Percentiles rank a stretch among this genome's conserved stretches.
Evolutionary conservation across 1,284 basidiomycete species (phyloP).

Genomic region (Marasmius sp.): DNA sequence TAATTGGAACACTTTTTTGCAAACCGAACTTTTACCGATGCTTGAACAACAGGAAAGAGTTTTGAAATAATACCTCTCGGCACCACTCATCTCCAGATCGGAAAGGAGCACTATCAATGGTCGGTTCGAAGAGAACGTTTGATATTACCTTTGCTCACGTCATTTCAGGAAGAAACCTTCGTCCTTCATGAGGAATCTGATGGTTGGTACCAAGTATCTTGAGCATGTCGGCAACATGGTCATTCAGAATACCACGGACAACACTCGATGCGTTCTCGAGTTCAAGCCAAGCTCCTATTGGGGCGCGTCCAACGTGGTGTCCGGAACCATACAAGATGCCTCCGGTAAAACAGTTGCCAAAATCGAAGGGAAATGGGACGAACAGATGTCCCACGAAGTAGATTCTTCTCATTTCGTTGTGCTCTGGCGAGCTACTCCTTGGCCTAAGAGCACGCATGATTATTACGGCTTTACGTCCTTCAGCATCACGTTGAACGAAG

Average conservation of each 20-base stretch:
- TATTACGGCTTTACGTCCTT: constrained; percentile 85
- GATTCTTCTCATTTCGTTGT: constrained; percentile 71
- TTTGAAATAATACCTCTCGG: constrained; percentile 82
- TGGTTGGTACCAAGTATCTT: constrained; percentile 89
- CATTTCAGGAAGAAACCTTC: constrained; percentile 75
- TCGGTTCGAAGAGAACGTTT: constrained; percentile 27
- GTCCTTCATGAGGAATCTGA: constrained; percentile 85
- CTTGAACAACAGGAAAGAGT: constrained; percentile 62
- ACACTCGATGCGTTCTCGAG: constrained; percentile 64
- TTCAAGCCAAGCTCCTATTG: constrained; percentile 87
- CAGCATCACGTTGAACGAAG: constrained; percentile 81
- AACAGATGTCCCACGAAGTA: constrained; percentile 65
- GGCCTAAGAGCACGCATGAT: constrained; percentile 71
- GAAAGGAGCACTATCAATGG: constrained; percentile 69
- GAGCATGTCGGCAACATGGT: constrained; percentile 79
- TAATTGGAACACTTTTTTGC: constrained; percentile 32
- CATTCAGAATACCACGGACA: constrained; percentile 61
- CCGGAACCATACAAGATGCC: constrained; percentile 57
- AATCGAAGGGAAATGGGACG: constrained; percentile 85
- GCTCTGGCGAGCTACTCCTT: constrained; percentile 73
- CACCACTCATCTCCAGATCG: constrained; percentile 62
- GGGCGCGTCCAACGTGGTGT: constrained; percentile 74
- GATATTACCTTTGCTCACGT: neutral
- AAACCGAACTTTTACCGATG: constrained; percentile 15
- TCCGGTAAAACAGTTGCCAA: constrained; percentile 54